Conservation (phyloP, 306 rosid species). For the Inga laurina region DNA sequence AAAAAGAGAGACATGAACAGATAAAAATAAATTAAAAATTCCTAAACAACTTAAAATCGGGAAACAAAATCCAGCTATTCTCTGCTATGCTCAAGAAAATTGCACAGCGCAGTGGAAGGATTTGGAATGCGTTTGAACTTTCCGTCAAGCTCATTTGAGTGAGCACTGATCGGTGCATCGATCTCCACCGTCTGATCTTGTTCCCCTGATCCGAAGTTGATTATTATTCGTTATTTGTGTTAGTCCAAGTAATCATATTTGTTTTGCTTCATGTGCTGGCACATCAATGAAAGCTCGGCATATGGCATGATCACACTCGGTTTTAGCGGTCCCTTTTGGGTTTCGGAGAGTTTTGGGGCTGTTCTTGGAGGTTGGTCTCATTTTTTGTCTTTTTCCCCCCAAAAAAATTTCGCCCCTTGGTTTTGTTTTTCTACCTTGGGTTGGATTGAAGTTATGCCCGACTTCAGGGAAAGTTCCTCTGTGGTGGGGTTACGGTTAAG, state of each 20-base stretch:
- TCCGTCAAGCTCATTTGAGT: slow-evolving; percentile 44
- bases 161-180: slow-evolving; percentile 42
- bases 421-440: neutral
- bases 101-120: slow-evolving; percentile 34
- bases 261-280: slow-evolving; percentile 40
- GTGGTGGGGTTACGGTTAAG: slow-evolving; percentile 44
- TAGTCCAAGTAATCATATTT: slow-evolving; percentile 38
- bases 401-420: neutral
- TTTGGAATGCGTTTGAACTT: slow-evolving; percentile 53
- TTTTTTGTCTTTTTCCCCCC: neutral
- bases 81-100: slow-evolving; percentile 31
- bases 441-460: slow-evolving; percentile 65
- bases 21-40: neutral
- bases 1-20: neutral
- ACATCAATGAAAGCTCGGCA: slow-evolving; percentile 41
- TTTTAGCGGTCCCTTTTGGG: slow-evolving; percentile 45
- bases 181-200: slow-evolving; percentile 37
- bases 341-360: slow-evolving; percentile 37
- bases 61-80: slow-evolving; percentile 30
- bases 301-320: slow-evolving; percentile 35
- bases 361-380: slow-evolving; percentile 44
- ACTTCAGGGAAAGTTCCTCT: slow-evolving; percentile 67
- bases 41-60: neutral
- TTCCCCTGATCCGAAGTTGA: slow-evolving; percentile 21
- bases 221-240: neutral